These are phyloP conservation scores for Neostapfia colusana DNA, from an alignment of 176 grass and related monocot species.

Conservation along the genomic window DNA sequence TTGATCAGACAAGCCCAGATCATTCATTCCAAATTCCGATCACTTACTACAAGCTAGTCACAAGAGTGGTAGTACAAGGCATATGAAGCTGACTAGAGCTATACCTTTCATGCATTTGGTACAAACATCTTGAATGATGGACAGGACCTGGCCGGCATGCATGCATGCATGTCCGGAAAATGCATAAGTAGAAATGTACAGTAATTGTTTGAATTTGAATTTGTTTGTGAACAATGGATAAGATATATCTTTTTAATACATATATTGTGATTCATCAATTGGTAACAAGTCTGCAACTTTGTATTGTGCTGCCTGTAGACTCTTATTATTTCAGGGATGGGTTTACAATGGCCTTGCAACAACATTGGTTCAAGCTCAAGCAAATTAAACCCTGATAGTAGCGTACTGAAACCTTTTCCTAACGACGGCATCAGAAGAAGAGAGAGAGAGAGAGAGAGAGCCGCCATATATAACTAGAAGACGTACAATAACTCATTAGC, in stretches of 20 bases:
- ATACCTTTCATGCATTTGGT: conserved; percentile 25
- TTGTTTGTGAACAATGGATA: background rate
- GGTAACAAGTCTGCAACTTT: conserved; percentile 20
- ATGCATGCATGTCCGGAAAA: conserved; percentile 16
- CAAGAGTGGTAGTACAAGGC: background rate
- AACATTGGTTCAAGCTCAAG: conserved; percentile 51
- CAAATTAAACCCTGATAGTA: conserved; percentile 41
- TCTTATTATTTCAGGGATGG: conserved; percentile 39
- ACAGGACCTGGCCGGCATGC: conserved; percentile 17
- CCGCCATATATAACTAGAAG: conserved; percentile 18
- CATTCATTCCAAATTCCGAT: conserved; percentile 40
- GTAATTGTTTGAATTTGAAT: background rate
- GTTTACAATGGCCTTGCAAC: conserved; percentile 44
- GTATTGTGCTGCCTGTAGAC: conserved; percentile 40
- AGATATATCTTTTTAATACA: too few relatives aligned
- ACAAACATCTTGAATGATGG: conserved; percentile 37
- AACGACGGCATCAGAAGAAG: conserved; percentile 35
- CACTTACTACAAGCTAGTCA: conserved; percentile 28
- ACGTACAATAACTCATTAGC: conserved; percentile 20
- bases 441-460: conserved; percentile 29
- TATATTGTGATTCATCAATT: conserved; percentile 5
- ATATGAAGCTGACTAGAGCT: background rate
- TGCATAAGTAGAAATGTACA: conserved; percentile 27
- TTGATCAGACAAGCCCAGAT: conserved; percentile 38
- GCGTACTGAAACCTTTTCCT: conserved; percentile 10